phyloP scores from a whole-genome alignment of 2,329 filamentous ascomycete species.

The Fragosphaeria purpurea region DNA sequence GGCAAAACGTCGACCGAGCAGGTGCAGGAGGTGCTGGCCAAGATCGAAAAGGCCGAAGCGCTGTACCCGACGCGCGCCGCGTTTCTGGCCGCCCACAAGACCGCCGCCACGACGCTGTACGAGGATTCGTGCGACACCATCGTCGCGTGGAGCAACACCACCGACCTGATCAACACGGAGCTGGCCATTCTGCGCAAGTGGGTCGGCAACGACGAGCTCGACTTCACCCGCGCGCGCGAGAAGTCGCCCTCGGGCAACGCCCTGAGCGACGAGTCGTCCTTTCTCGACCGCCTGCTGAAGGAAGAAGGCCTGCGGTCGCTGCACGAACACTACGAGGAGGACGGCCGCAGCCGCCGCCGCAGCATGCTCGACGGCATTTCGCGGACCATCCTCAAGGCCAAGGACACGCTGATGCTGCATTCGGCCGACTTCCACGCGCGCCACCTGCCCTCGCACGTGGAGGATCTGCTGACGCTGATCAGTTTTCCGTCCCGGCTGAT shows the following conservation, averaged over 20 bases:
- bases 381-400: conserved; percentile 84
- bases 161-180: conserved; percentile 90
- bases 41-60: conserved; percentile 80
- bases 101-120: conserved; percentile 67
- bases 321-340: conserved; percentile 55
- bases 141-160: conserved; percentile 94
- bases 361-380: conserved; percentile 81
- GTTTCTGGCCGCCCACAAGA: conserved; percentile 64
- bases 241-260: conserved; percentile 60
- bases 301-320: conserved; percentile 90
- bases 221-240: conserved; percentile 70
- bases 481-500: conserved; percentile 95
- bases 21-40: conserved; percentile 77
- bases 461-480: conserved; percentile 89
- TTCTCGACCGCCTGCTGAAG: conserved; percentile 88
- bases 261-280: conserved; percentile 81
- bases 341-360: conserved; percentile 37
- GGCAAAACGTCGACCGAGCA: conserved; percentile 82
- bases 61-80: conserved; percentile 74
- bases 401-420: conserved; percentile 80
- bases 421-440: conserved; percentile 75
- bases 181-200: conserved; percentile 84
- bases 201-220: conserved; percentile 92
- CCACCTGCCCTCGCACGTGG: conserved; percentile 90
- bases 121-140: conserved; percentile 78